Base-by-base conservation (phyloP, 345 rosid genomes). In the Hibiscus tridactylites region DNA sequence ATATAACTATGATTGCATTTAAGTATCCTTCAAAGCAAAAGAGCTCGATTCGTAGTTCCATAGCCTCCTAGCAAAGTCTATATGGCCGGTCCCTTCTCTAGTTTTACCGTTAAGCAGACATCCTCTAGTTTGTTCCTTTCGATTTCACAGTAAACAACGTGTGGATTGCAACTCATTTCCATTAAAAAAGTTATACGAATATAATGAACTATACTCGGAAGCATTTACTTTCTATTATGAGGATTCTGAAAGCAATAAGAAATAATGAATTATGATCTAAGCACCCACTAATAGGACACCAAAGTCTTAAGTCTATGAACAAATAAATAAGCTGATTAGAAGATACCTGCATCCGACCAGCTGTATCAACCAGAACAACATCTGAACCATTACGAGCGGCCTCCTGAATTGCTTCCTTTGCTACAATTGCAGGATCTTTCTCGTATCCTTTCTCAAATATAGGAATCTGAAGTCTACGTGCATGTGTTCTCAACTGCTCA, bases 361-460 rank as follows among this genome's bases (percentile, higher is more conserved):
- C 97, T 19, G 97, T 95, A 81, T 95, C 99, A 71, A 92, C 99
- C 77, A 95, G 96, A 77, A 95, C 96, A 68, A 95, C 99, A 79
- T 92, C 99, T 19, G 97, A 85, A 56, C 93, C 97, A 80, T 85
- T 86, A 57, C 85, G 90, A 24, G 89, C 73, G 37, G 96, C 99
- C 83, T 89, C 97, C 72, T 92, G 93, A 60, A 95, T 95, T 68
- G 99, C 97, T 85, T 95, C 99, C 83, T 95, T 91, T 3, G 99
- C 99, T 33, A 95, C 97, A 70, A 86, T 74, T 19, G 99, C 97
- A 69, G 97, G 97, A 88, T 95, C 97, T 83, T 92, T 95, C 74
- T 89, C 97, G 56, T 95, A 95, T 15, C 99, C 99, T 85, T 95
- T 95, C 81, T 95, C 97, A 78, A 89, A 95, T 71, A 95, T 95